Base-by-base conservation (phyloP, 1,284 basidiomycete species). In the Afroboletus lepidellus region DNA sequence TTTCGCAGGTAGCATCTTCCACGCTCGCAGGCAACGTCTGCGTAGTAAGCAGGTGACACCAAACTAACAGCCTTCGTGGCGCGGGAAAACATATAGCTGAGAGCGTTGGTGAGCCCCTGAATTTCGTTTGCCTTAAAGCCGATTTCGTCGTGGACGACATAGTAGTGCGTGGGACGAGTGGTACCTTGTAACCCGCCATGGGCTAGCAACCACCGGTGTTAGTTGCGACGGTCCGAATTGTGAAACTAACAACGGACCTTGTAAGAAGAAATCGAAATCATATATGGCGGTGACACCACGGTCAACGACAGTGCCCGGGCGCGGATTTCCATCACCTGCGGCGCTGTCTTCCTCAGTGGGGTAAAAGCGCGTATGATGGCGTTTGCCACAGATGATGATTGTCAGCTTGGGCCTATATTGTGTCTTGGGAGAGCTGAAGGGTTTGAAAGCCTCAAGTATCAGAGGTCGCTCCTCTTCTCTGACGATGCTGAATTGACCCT, bases 351-450 rank as follows among this genome's bases (percentile, higher is more conserved):
- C 69, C 42, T 86, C 80, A 1, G 83, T 85, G 8, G 90, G 89
- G 63, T 82, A 92, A 74, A 92, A 92, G 13, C 90, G 83, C 11
- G 90, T 90, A 64, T 92, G 87, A 59, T 92, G 91, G 2, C 90
- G 80, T 70, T 92, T 92, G 20, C 85, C 84, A 64, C 88, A 91
- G 51, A 92, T 80, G 56, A 92, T 80, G 57, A 91, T 86, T 9
- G 83, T 87, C 8, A 93, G 67, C 61, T 83, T 80, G 1, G 89
- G 90, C 3, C 64, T 72, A 67, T 90, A 92, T 2, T 65, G 69
- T 21, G 54, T 59, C 50, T 75, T 69, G 0, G 75, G 59, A 1
- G 72, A 74, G 55, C 75, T 68, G 61, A 85, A 83, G 48, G 74
- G 73, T 44, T 59, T 64, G 71, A 85, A 89, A 0, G 88, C 81